phyloP scores from a whole-genome alignment of 2,329 filamentous ascomycete species.

The Scolecobasidium constrictum region DNA sequence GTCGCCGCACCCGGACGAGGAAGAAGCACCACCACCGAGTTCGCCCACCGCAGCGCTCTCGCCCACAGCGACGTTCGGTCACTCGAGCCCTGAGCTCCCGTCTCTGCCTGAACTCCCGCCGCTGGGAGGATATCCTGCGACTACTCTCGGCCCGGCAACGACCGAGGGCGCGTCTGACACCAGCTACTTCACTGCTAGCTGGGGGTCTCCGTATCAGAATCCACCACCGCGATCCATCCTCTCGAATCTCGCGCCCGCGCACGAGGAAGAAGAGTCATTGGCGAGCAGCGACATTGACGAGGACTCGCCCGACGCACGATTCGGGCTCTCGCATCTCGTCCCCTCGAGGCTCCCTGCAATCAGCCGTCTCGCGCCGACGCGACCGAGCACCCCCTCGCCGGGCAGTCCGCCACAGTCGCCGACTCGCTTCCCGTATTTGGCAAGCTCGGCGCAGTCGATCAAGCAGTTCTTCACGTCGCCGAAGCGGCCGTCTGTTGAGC shows the following conservation, averaged over 20 bases:
- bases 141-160: constrained; percentile 23
- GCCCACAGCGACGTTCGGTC: constrained; percentile 27
- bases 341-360: constrained; percentile 13
- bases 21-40: background rate
- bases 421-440: constrained; percentile 4
- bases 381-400: constrained; percentile 11
- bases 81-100: constrained; percentile 31
- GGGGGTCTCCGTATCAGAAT: constrained; percentile 81
- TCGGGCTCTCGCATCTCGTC: constrained; percentile 28
- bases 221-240: constrained; percentile 37
- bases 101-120: constrained; percentile 22
- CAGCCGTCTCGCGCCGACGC: constrained; percentile 11
- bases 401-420: constrained; percentile 3
- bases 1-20: background rate
- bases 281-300: constrained; percentile 28
- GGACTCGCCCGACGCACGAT: constrained; percentile 22
- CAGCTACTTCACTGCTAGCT: constrained; percentile 63
- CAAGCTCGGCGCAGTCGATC: constrained; percentile 5
- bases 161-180: constrained; percentile 31
- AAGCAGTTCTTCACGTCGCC: constrained; percentile 4
- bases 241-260: constrained; percentile 11
- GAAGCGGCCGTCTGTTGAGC: background rate
- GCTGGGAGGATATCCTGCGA: constrained; percentile 21
- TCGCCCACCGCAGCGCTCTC: constrained; percentile 17
- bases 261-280: constrained; percentile 14